Evolutionary conservation across 371 early-diverging fungal species (phyloP), one percentile per base, ranked within the genome.

Genomic region (Mucor irregularis): DNA sequence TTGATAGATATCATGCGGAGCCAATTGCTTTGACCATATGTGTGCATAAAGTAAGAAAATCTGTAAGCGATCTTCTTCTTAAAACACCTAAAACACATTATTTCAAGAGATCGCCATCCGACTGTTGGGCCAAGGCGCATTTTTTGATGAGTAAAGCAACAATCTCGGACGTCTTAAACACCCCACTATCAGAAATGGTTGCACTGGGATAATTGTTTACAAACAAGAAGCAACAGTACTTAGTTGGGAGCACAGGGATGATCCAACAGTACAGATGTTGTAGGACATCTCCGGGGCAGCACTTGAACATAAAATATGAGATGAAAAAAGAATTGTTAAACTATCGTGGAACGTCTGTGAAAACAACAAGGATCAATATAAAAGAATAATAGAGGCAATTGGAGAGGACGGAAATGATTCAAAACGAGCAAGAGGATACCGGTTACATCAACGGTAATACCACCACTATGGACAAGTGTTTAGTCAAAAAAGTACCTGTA

Each of bases 191-290:
- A 33, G 35, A 31, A 3, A 54, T 54, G 46, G 54, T 35, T 45
- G 45, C 54, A 34, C 37, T 54, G 4, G 46, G 37, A 28, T 54
- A 54, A 34, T 34, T 54, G 28, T 28, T 54, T 11, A 45, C 28
- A 39, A 56, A 39, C 56, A 56, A 29, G n/a, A 47, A 47, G 29
- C n/a, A 11, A 47, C 47, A 26, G 30, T 56, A 11, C 38, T 56
- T 56, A 16, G 56, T 28, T 46, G 46, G 29, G 48, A 56, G 31
- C 40, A 56, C 43, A 56, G 40, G 26, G 35, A 56, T 29, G 55
- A 47, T 26, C 48, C 56, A 38, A 56, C 56, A 22, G 29, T 56
- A 8, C 17, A 56, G n/a, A 47, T 56, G 40, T 39, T 56, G 17
- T 47, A 56, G 29, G 35, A 25, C 19, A 47, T 56, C 25, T 17